Conservation (phyloP, 257 asterid species). For the Fraxinus excelsior region DNA sequence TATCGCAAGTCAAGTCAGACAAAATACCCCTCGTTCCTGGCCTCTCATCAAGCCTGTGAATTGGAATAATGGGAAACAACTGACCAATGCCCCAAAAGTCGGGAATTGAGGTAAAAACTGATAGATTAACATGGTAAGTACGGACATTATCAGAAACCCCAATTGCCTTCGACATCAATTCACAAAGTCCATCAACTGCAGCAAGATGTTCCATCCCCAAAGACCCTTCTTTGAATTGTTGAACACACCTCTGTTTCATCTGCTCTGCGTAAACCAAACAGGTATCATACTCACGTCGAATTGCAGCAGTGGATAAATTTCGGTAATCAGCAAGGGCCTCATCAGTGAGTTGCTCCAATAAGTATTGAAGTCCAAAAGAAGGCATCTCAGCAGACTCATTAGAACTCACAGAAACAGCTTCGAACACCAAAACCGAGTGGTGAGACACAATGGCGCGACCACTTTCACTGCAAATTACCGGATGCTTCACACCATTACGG, state of each 20-base stretch:
- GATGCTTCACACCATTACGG: slow-evolving; percentile 71
- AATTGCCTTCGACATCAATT: slow-evolving; percentile 59
- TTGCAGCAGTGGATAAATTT: slow-evolving; percentile 60
- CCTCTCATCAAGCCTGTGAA: slow-evolving; percentile 76
- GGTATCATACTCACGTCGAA: slow-evolving; percentile 61
- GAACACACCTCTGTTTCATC: slow-evolving; percentile 80
- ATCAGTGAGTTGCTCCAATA: slow-evolving; percentile 53
- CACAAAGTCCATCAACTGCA: slow-evolving; percentile 81
- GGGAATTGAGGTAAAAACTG: slow-evolving; percentile 90
- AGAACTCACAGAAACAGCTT: slow-evolving; percentile 67
- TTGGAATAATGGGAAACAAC: slow-evolving; percentile 86
- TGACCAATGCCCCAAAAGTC: slow-evolving; percentile 95
- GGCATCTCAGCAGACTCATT: slow-evolving; percentile 46
- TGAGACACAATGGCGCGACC: slow-evolving; percentile 98
- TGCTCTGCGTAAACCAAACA: slow-evolving; percentile 73
- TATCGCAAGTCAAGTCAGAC: slow-evolving; percentile 91
- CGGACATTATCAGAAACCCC: slow-evolving; percentile 63
- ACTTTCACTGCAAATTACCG: slow-evolving; percentile 88
- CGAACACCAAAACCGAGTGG: slow-evolving; percentile 82
- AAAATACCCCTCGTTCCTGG: slow-evolving; percentile 66
- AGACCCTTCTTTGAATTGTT: slow-evolving; percentile 85
- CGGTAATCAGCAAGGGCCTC: slow-evolving; percentile 67
- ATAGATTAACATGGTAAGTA: slow-evolving; percentile 81
- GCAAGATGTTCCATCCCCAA: slow-evolving; percentile 78
- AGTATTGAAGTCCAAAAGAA: slow-evolving; percentile 44